Percentiles rank a stretch among this genome's conserved stretches.
These are phyloP conservation scores for Chaetomium globosum DNA, from an alignment of 2,329 filamentous ascomycete species.

Conservation along the genomic window DNA sequence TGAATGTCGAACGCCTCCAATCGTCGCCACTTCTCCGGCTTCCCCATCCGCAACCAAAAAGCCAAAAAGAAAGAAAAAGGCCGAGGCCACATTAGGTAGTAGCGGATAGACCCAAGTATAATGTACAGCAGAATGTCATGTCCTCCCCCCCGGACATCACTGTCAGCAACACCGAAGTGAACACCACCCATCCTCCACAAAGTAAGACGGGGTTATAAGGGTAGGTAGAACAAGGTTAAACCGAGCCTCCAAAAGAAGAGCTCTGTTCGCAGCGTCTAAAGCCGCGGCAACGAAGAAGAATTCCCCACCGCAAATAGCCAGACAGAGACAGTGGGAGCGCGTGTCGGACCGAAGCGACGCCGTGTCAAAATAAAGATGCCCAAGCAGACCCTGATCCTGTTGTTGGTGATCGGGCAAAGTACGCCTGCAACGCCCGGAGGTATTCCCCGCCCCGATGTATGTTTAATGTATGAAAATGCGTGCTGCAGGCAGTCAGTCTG, in stretches of 20 bases:
- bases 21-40: background rate
- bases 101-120: constrained; percentile 18
- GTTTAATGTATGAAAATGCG: constrained; percentile 16
- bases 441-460: constrained; percentile 12
- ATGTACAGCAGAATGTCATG: constrained; percentile 17
- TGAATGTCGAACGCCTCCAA: background rate
- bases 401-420: constrained; percentile 8
- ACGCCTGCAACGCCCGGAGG: constrained; percentile 24
- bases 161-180: background rate
- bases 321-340: background rate
- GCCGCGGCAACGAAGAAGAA: background rate
- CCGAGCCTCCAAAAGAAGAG: background rate
- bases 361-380: constrained; percentile 2
- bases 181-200: background rate
- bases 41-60: background rate
- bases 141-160: background rate
- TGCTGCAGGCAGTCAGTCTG: background rate
- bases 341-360: background rate
- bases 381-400: constrained; percentile 2
- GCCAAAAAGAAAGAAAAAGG: background rate
- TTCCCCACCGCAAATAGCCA: background rate
- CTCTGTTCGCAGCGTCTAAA: background rate
- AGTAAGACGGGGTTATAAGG: background rate
- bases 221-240: no score
- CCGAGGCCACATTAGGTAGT: constrained; percentile 17